Base-by-base conservation (phyloP, 306 rosid species). In the Malus orientalis region DNA sequence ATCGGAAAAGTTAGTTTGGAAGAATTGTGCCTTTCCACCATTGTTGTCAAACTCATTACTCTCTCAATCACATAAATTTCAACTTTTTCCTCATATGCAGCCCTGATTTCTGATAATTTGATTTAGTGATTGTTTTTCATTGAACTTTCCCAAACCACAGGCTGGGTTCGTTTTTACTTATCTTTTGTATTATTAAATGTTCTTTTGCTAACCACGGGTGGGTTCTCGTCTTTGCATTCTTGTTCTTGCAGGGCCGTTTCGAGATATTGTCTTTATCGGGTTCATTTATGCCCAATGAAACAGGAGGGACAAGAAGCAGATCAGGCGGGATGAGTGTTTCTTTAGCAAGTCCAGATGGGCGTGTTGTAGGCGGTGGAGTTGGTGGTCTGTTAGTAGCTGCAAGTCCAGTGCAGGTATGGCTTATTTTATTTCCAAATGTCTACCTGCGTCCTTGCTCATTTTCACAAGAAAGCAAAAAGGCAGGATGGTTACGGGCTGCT, bases 311-410 rank as follows among this genome's bases (percentile, higher is more conserved):
- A 5, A 87, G 96, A 76, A 91, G 97, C 89, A 85, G 98, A 89
- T 81, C 98, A 3, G 98, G 98, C 47, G 98, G 98, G 74, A 91
- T 94, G 98, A 94, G 98, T 64, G 93, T 94, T 69, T 90, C 97
- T 71, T 83, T 94, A 74, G 93, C 91, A 23, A 89, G 97, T 86
- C 96, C 98, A 20, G 96, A 91, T 58, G 98, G 98, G 25, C 98
- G 97, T 18, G 98, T 94, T 8, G 92, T 94, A 45, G 98, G 98
- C 1, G 98, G 98, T 5, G 94, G 98, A 78, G 94, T 94, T 67
- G 98, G 96, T 47, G 98, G 98, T 80, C 84, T 91, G 11, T 83
- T 94, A 75, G 91, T 94, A 33, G 98, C 98, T 71, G 98, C 97
- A 73, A 86, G 94, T 87, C 97, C 98, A 40, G 91, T 94, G 77